Evolutionary conservation across 2,329 filamentous ascomycete species (phyloP), one percentile per base, ranked within the genome.

Genomic region (Graphilbum fragrans): DNA sequence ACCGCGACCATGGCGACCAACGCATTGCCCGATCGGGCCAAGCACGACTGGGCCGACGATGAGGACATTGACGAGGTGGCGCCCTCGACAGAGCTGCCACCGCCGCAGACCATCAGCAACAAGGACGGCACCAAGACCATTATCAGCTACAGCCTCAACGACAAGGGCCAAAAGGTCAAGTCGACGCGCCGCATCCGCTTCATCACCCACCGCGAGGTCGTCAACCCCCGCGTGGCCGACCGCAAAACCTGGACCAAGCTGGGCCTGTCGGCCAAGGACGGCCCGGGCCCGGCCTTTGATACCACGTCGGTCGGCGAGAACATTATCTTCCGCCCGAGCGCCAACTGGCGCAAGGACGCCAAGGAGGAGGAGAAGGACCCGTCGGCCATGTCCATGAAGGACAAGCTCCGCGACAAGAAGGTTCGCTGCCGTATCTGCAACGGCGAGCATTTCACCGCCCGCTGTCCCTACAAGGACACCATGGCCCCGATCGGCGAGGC

Each of bases 401-500:
- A 81, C 59, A 82, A 85, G 69, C 74, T 96, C 58, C 94, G 92
- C 77, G 88, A 95, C 70, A 94, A 95, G 78, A 93, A 95, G 72
- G 93, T 98, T 73, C 96, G 96, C 77, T 98, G 92, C 67, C 84
- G 92, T 74, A 96, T 98, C 61, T 98, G 92, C 70, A 85, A 81
- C 61, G 92, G 90, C 60, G 92, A 98, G 72, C 92, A 98, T 78
- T 98, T 96, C 74, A 98, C 92, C 34, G 90, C 90, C 52, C 82
- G 92, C 63, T 98, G 92, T 78, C 92, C 92, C 29, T 98, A 94
- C 81, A 98, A 96, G 73, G 92, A 96, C 62, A 98, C 90, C 55
- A 95, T 98, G 87, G 87, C 90, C 29, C 92, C 85, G 31, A 77
- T 88, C 47, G 79, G 80, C 51, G 77, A 79, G 61, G 68, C 64